Evolutionary conservation across 805 yeast species (phyloP).

Genomic region (Allodekkera sacchari): DNA sequence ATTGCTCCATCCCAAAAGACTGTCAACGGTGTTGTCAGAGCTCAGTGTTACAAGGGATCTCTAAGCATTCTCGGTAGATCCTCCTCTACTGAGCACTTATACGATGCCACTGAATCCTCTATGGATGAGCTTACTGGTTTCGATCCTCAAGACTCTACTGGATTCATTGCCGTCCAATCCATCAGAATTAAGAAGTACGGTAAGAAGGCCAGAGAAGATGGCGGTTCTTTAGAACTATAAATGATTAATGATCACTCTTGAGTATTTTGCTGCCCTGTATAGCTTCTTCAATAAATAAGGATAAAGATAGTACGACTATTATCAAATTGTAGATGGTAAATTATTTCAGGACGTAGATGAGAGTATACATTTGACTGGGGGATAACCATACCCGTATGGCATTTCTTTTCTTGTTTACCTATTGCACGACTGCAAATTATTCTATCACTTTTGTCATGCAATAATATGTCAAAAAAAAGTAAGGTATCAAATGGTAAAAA

Average conservation of each 20-base stretch:
- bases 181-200: conserved; percentile 98
- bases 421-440: too few species aligned
- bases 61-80: conserved; percentile 84
- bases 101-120: conserved; percentile 96
- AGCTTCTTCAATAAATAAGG: conserved; percentile 1
- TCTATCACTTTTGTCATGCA: too few species aligned
- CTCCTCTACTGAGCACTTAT: conserved; percentile 90
- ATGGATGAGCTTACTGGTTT: conserved; percentile 99
- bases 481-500: too few species aligned
- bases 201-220: conserved; percentile 82
- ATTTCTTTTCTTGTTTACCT: too few species aligned
- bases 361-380: neutral
- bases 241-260: neutral
- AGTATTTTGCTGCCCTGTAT: conserved; percentile 1
- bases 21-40: conserved; percentile 95
- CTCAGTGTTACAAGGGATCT: conserved; percentile 87
- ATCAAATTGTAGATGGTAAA: neutral
- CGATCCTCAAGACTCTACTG: conserved; percentile 93
- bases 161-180: conserved; percentile 96
- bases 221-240: conserved; percentile 42
- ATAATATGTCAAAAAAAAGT: too few species aligned
- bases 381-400: too few species aligned
- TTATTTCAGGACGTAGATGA: neutral
- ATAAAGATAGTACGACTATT: neutral
- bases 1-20: conserved; percentile 90